These are phyloP conservation scores for Pyrenophora seminiperda DNA, from an alignment of 2,329 filamentous ascomycete species.

Conservation along the genomic window DNA sequence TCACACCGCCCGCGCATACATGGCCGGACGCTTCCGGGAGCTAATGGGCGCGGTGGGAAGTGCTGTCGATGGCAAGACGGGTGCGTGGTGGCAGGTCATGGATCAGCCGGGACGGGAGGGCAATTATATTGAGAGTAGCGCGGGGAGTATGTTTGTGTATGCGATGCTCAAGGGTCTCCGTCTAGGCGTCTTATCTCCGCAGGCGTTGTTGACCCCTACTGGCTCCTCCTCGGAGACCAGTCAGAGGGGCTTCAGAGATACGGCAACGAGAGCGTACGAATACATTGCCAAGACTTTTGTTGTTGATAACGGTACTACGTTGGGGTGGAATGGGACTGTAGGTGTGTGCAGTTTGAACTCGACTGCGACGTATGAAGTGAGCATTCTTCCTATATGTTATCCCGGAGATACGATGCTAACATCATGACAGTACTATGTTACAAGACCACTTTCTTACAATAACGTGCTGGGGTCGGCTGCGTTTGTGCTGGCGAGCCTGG, in stretches of 20 bases:
- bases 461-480: constrained; percentile 27
- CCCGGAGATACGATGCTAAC: not conserved
- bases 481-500: constrained; percentile 34
- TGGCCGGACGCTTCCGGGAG: constrained; percentile 5
- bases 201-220: not conserved
- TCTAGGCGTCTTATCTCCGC: constrained; percentile 39
- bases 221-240: not conserved
- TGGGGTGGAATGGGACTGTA: constrained; percentile 43
- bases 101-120: constrained; percentile 54
- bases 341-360: constrained; percentile 34
- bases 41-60: constrained; percentile 44
- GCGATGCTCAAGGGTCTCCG: constrained; percentile 56
- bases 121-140: constrained; percentile 67
- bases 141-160: constrained; percentile 63
- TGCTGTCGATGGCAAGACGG: constrained; percentile 35
- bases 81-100: constrained; percentile 65
- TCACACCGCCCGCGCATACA: not conserved
- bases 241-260: constrained; percentile 5
- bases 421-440: constrained; percentile 49
- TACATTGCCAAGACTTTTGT: constrained; percentile 30
- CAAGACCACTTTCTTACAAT: constrained; percentile 42
- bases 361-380: constrained; percentile 31
- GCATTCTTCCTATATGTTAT: no score
- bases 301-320: constrained; percentile 21
- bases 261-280: constrained; percentile 49